These are phyloP conservation scores for Cyberlindnera amylophila DNA, from an alignment of 805 yeast genomes.

Conservation along the genomic window DNA sequence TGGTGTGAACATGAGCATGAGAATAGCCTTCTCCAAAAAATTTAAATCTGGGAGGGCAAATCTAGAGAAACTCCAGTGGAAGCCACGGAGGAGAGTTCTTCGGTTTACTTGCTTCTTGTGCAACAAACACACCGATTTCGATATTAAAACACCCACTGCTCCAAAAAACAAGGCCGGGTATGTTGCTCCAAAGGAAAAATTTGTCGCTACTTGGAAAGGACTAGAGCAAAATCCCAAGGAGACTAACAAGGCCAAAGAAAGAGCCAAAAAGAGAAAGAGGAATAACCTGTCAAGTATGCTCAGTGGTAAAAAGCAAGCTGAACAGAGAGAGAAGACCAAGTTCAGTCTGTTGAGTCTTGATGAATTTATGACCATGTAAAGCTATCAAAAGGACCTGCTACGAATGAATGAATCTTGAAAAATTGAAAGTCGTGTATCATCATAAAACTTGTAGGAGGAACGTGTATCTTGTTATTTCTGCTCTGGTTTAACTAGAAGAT, in stretches of 20 bases:
- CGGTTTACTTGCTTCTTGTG: constrained; percentile 30
- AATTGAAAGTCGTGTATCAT: not conserved
- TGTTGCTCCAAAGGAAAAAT: constrained; percentile 7
- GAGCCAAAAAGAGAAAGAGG: constrained; percentile 45
- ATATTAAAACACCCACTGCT: constrained; percentile 11
- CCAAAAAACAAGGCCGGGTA: not conserved
- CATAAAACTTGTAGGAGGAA: not conserved
- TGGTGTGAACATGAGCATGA: constrained; percentile 27
- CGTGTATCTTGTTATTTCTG: not conserved
- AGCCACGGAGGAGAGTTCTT: constrained; percentile 20
- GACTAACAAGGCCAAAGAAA: constrained; percentile 29
- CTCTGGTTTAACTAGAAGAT: too few relatives aligned
- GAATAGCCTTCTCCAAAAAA: constrained; percentile 15
- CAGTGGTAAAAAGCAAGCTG: constrained; percentile 38
- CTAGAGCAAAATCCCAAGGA: constrained; percentile 38
- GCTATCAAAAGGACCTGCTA: not conserved
- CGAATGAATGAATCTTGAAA: not conserved
- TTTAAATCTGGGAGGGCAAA: not conserved
- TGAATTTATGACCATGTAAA: constrained; percentile 40
- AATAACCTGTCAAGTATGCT: constrained; percentile 41
- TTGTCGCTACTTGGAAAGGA: constrained; percentile 28
- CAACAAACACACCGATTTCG: constrained; percentile 17
- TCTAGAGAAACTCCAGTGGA: constrained; percentile 7
- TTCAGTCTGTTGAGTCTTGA: constrained; percentile 40
- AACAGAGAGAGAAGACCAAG: constrained; percentile 29